Conservation (phyloP, 2,329 filamentous ascomycete species). For the Arthrobotrys sphaeroides region DNA sequence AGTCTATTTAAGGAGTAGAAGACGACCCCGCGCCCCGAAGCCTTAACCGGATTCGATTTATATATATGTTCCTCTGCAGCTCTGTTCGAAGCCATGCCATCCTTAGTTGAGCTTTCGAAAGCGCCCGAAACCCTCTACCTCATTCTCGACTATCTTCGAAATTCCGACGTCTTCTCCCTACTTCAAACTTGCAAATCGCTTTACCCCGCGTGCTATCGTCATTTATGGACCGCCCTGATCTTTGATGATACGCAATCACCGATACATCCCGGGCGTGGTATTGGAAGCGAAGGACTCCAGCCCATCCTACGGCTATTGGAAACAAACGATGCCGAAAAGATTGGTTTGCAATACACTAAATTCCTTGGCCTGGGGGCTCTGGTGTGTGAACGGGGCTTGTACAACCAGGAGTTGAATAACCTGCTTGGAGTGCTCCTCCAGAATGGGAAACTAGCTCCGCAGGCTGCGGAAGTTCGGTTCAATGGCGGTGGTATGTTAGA, state of each 20-base stretch:
- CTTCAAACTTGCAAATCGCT: slow-evolving; percentile 19
- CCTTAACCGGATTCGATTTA: too few relatives aligned
- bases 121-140: slow-evolving; percentile 15
- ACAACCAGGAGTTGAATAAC: neutral
- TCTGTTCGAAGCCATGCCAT: neutral
- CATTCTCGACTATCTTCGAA: neutral
- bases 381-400: neutral
- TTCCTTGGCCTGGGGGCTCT: neutral
- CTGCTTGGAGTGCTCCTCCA: neutral
- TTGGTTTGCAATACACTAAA: neutral
- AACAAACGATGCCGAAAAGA: neutral
- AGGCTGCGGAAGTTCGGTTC: neutral
- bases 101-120: neutral
- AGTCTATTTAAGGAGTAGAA: too few relatives aligned
- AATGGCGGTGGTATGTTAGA: neutral
- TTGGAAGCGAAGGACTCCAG: neutral
- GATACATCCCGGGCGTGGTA: neutral
- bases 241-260: neutral
- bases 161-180: neutral
- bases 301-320: neutral
- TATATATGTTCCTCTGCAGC: too few relatives aligned
- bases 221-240: neutral
- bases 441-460: slow-evolving; percentile 2
- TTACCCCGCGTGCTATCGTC: neutral
- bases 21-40: too few relatives aligned